Evolutionary conservation across 345 rosid species (phyloP).

Genomic region (Moringa oleifera): DNA sequence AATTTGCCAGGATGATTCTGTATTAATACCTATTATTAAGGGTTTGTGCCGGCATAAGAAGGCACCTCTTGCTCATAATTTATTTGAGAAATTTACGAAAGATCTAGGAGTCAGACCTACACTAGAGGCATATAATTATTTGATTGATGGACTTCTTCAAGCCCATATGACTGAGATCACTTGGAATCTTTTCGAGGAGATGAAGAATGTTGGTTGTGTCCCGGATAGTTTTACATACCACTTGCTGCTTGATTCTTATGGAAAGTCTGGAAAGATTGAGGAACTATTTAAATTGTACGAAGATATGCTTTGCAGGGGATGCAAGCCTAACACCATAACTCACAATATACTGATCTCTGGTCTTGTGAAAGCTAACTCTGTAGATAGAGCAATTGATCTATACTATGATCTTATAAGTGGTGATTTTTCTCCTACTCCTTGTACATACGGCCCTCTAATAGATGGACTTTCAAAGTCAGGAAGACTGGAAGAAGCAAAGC

Average conservation of each 20-base stretch:
- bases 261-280: conserved; percentile 53
- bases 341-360: conserved; percentile 75
- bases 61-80: conserved; percentile 38
- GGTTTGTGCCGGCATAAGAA: conserved; percentile 54
- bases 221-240: conserved; percentile 70
- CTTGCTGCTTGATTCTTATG: conserved; percentile 59
- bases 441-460: conserved; percentile 83
- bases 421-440: conserved; percentile 69
- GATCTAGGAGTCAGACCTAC: conserved; percentile 47
- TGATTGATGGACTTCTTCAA: conserved; percentile 64
- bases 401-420: conserved; percentile 67
- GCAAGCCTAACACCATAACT: conserved; percentile 58
- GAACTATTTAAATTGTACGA: conserved; percentile 52
- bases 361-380: conserved; percentile 49
- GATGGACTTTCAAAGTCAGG: conserved; percentile 72
- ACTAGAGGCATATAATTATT: conserved; percentile 42
- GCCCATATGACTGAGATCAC: conserved; percentile 39
- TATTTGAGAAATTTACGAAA: conserved; percentile 56
- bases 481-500: conserved; percentile 57
- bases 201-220: conserved; percentile 55
- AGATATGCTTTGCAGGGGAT: conserved; percentile 55
- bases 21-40: conserved; percentile 61
- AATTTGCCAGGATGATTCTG: conserved; percentile 49
- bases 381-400: conserved; percentile 65
- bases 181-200: conserved; percentile 40